These are phyloP conservation scores for Podaxis sp. DNA, from an alignment of 768 basidiomycete genomes.

Conservation along the genomic window DNA sequence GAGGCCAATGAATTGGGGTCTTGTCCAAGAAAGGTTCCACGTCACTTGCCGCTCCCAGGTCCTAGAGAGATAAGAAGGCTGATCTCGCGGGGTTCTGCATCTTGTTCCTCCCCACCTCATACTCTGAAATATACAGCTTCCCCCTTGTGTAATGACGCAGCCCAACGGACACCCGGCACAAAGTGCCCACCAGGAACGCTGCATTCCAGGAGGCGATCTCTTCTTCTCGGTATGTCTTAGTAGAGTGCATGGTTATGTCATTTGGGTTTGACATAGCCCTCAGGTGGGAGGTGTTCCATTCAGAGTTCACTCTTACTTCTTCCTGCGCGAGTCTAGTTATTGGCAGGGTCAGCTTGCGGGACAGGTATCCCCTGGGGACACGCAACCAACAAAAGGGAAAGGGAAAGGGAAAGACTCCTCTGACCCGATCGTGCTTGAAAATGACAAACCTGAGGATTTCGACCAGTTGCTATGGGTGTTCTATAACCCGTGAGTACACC, in stretches of 20 bases:
- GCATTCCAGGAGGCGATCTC: not conserved
- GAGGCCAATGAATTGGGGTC: not conserved
- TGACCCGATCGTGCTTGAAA: slow-evolving; percentile 7
- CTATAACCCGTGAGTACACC: slow-evolving; percentile 17
- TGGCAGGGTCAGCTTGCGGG: slow-evolving; percentile 14
- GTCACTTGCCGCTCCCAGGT: not conserved
- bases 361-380: too few species aligned
- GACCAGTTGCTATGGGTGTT: slow-evolving; percentile 18
- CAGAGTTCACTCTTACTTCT: slow-evolving; percentile 19
- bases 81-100: not conserved
- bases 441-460: slow-evolving; percentile 16
- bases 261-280: not conserved
- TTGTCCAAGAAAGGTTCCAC: not conserved
- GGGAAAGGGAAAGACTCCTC: not conserved
- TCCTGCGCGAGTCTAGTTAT: slow-evolving; percentile 16
- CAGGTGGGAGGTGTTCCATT: slow-evolving; percentile 15
- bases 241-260: not conserved
- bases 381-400: too few species aligned
- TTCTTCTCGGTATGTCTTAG: not conserved
- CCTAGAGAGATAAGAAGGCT: not conserved
- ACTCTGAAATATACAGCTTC: not conserved
- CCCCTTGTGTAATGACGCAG: not conserved
- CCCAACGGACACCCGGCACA: not conserved
- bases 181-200: not conserved
- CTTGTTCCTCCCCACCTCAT: not conserved